Conservation (phyloP, 805 yeast genomes). For the Peterozyma xylosa region DNA sequence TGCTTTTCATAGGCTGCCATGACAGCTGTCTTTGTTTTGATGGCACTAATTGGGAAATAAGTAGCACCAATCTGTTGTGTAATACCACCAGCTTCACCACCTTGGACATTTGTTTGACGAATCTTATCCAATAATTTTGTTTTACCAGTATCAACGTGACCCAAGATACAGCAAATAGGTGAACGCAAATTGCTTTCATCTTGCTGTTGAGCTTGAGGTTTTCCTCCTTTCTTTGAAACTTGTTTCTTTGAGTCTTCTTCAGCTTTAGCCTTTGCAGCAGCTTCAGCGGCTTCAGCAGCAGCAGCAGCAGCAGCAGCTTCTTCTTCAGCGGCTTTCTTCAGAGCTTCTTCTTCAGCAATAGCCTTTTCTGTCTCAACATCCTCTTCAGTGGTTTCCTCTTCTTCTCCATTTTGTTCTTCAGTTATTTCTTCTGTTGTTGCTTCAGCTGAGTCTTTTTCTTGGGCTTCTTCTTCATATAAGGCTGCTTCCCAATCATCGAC, state of each 20-base stretch:
- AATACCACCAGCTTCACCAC: slow-evolving; percentile 99
- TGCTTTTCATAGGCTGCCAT: slow-evolving; percentile 84
- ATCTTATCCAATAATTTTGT: slow-evolving; percentile 94
- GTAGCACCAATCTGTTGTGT: slow-evolving; percentile 99
- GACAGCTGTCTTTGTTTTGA: slow-evolving; percentile 82
- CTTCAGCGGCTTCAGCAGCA: slow-evolving; percentile 15
- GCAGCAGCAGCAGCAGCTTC: slow-evolving; percentile 14
- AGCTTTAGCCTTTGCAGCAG: slow-evolving; percentile 8
- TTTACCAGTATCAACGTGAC: slow-evolving; percentile 99
- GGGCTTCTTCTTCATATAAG: slow-evolving; percentile 22
- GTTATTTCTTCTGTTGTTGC: slow-evolving; percentile 6
- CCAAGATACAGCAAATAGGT: slow-evolving; percentile 97
- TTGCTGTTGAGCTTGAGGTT: slow-evolving; percentile 27
- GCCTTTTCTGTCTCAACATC: slow-evolving; percentile 17
- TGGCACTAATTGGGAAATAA: slow-evolving; percentile 94
- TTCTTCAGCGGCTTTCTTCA: slow-evolving; percentile 20
- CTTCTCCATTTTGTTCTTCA: slow-evolving; percentile 21
- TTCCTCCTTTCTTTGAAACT: slow-evolving; percentile 19
- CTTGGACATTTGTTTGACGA: slow-evolving; percentile 98
- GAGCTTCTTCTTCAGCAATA: slow-evolving; percentile 25
- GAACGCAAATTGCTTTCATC: slow-evolving; percentile 72
- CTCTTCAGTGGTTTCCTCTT: slow-evolving; percentile 19
- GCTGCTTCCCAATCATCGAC: slow-evolving; percentile 47
- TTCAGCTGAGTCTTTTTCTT: slow-evolving; percentile 9
- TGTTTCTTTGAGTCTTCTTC: slow-evolving; percentile 12